Evolutionary conservation across 768 basidiomycete species (phyloP), one percentile per base, ranked within the genome.

Genomic region (Termitomyces sp.): DNA sequence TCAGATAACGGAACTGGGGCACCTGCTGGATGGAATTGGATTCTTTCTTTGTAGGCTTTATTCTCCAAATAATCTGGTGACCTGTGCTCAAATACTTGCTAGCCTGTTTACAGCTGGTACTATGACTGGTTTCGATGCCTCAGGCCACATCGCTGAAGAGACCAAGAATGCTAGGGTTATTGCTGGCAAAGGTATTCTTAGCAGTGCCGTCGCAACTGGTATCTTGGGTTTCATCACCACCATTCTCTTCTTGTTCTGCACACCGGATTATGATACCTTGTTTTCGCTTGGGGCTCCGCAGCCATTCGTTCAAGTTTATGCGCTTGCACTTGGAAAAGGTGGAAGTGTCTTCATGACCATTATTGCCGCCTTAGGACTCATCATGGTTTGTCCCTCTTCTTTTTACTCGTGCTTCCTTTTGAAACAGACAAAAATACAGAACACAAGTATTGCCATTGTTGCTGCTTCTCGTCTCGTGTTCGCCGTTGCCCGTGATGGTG

Each of bases 401-500:
- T 37, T 40, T 26, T 21, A 17, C n/a, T 24, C 1, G 11, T 35
- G 3, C 9, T 34, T 37, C 41, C 11, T 37, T 60, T 5, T 15
- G 10, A 19, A 32, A 19, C 21, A 15, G 9, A 8, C 32, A 35
- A 46, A 3, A 22, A 40, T 45, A 35, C 62, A 92, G 88, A 94
- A 90, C 68, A 93, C 93, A 1, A 91, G 87, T 59, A 81, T 95
- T 43, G 83, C 90, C 17, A 84, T 96, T 54, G 90, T 95, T 19
- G 93, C 94, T 1, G 83, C 92, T 12, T 94, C 92, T 12, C 83
- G 93, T 4, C 79, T 97, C 26, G 79, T 97, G 40, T 97, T 90
- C 64, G 94, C 93, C 9, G 88, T 97, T 44, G 93, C 93, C n/a
- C 86, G 94, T 51, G 94, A 97, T 62, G 93, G 93, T 28, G 90